Evolutionary conservation across 176 grass and related monocot species (phyloP).

Genomic region (Cenchrus fungigraminus): DNA sequence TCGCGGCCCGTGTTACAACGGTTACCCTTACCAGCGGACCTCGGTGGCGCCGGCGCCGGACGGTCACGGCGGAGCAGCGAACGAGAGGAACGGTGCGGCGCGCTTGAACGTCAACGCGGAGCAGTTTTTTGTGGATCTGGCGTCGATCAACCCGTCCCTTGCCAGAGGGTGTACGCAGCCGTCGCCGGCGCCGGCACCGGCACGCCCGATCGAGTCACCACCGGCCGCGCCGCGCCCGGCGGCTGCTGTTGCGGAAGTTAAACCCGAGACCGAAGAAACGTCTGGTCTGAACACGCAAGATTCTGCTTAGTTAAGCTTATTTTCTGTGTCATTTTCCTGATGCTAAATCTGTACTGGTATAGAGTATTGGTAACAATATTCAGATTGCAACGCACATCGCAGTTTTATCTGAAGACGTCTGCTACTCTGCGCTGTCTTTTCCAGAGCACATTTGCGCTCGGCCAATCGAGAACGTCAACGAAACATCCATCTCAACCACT

Average conservation of each 20-base stretch:
- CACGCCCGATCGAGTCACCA: neutral
- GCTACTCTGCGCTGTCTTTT: neutral
- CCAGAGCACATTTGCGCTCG: neutral
- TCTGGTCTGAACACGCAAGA: neutral
- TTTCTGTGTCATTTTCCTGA: neutral
- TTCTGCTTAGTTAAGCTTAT: neutral
- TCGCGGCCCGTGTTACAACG: too few species aligned
- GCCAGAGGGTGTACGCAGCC: neutral
- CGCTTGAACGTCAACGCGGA: neutral
- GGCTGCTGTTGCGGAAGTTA: too few species aligned
- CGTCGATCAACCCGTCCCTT: neutral
- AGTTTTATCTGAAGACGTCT: neutral
- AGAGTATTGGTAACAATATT: neutral
- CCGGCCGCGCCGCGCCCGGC: too few species aligned
- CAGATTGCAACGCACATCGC: neutral
- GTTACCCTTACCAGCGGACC: neutral
- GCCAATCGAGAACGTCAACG: neutral
- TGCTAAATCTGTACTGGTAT: neutral
- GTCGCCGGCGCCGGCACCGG: neutral
- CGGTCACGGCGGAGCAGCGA: neutral
- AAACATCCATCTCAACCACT: neutral
- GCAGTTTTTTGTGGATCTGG: neutral
- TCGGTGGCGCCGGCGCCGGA: neutral
- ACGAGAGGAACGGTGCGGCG: neutral
- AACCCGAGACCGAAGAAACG: neutral